Base-by-base conservation (phyloP, 2,329 filamentous ascomycete genomes). In the Epichloe brachyelytri region DNA sequence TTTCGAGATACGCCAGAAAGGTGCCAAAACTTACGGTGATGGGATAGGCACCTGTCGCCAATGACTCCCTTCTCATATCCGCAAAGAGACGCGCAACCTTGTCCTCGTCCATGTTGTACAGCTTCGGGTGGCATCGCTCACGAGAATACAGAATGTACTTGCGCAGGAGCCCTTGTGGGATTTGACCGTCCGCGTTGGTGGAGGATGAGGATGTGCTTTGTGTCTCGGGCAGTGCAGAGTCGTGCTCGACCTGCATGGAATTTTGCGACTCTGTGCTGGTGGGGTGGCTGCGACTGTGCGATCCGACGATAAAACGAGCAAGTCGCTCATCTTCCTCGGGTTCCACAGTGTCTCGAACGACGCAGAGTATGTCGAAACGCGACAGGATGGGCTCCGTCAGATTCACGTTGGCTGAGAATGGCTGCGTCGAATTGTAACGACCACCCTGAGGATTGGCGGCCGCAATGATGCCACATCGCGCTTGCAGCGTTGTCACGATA, bases 71-170 rank as follows among this genome's bases (percentile, higher is more conserved):
- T 59, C 93, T 78, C 91, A 98, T 97, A 64, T 98, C 93, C 30
- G 90, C 87, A 65, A 97, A 98, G 8, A 98, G 75, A 48, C 91
- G 79, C 2, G 93, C 87, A 34, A 98, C 81, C 73, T 98, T 98
- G 71, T 97, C 93, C 66, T 96, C 88, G 59, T 98, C 93, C 68
- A 98, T 95, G 65, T 97, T 88, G 66, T 96, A 95, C 8, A 98
- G 77, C 71, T 95, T 97, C 8, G 93, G 93, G 50, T 79, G 79
- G 67, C 88, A 94, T 61, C 85, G 86, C 67, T 96, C 89, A 34
- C 91, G 79, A 0, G 93, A 89, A 62, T 96, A 98, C 17, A 97
- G 76, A 59, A 98, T 98, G 67, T 97, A 98, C 70, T 98, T 98
- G 57, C 93, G 77, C 57, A 98, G 72, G 44, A 98, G 73, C 59